A percentile compares a stretch with the other conserved stretches of the same genome.
These are phyloP conservation scores for Xylaria sp. DNA, from an alignment of 495 filamentous ascomycete species.

Conservation along the genomic window DNA sequence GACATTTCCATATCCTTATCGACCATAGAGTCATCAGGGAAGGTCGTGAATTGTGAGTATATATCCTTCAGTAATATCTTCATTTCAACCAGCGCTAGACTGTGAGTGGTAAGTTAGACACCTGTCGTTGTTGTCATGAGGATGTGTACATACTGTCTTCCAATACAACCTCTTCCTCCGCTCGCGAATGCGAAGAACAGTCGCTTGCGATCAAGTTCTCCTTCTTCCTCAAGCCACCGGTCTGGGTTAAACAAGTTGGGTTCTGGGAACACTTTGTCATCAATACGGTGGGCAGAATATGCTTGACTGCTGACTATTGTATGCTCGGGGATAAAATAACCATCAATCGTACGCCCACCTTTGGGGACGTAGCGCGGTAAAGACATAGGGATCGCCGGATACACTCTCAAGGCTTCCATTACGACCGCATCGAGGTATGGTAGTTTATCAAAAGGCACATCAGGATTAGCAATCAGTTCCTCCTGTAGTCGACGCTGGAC, in stretches of 20 bases:
- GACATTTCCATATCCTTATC: slow-evolving; percentile 61
- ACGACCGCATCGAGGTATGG: slow-evolving; percentile 68
- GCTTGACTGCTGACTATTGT: slow-evolving; percentile 63
- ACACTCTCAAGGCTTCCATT: slow-evolving; percentile 64
- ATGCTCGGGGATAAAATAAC: slow-evolving; percentile 53
- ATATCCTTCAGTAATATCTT: slow-evolving; percentile 64
- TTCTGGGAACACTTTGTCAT: slow-evolving; percentile 61
- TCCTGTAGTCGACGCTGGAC: slow-evolving; percentile 56
- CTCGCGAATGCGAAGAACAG: slow-evolving; percentile 61
- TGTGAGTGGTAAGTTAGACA: slow-evolving; percentile 34
- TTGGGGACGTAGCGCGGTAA: slow-evolving; percentile 66
- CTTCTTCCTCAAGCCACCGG: slow-evolving; percentile 65
- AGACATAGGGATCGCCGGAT: slow-evolving; percentile 71
- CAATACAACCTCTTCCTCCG: slow-evolving; percentile 63
- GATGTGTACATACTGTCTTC: slow-evolving; percentile 56
- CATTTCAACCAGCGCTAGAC: slow-evolving; percentile 72
- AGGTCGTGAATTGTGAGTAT: slow-evolving; percentile 63
- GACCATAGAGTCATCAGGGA: slow-evolving; percentile 59
- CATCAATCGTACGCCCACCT: slow-evolving; percentile 58
- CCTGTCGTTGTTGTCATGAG: background rate
- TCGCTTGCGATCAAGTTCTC: slow-evolving; percentile 54
- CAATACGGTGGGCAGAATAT: slow-evolving; percentile 59
- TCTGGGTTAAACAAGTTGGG: slow-evolving; percentile 66
- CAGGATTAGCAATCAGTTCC: slow-evolving; percentile 52
- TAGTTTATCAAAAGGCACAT: slow-evolving; percentile 55